A percentile compares a stretch with the other conserved stretches of the same genome.
phyloP scores from a whole-genome alignment of 2,329 filamentous ascomycete species.

The Graphilbum ipis-grandicollis region DNA sequence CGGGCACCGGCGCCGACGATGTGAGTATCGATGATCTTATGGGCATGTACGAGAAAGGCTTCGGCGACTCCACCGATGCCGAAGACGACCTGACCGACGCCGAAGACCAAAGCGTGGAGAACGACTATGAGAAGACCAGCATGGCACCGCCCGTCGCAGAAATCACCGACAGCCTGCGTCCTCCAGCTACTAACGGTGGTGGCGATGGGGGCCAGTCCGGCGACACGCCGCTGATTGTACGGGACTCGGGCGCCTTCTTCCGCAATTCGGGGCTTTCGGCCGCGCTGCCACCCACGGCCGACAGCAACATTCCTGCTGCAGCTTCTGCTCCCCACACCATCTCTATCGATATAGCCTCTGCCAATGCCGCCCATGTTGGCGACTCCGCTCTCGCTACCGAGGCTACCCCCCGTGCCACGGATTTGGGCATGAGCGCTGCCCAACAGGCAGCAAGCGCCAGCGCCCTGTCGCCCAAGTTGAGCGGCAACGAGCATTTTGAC shows the following conservation, averaged over 20 bases:
- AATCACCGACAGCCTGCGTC: too few species aligned
- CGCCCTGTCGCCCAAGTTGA: too few species aligned
- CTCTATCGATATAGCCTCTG: too few species aligned
- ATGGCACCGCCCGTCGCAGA: background rate
- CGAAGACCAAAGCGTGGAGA: slow-evolving; percentile 4
- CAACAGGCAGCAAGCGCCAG: too few species aligned
- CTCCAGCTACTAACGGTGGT: too few species aligned
- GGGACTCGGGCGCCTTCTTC: slow-evolving; percentile 23
- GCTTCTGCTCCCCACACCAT: too few species aligned
- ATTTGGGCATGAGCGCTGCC: too few species aligned
- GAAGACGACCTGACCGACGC: slow-evolving; percentile 13
- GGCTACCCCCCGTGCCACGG: too few species aligned
- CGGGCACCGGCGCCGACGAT: slow-evolving; percentile 29
- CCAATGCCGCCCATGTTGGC: too few species aligned
- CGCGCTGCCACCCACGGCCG: slow-evolving; percentile 14
- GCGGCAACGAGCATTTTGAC: too few species aligned
- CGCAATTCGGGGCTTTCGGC: slow-evolving; percentile 16
- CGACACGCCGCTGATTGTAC: slow-evolving; percentile 15
- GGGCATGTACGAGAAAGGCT: slow-evolving; percentile 50
- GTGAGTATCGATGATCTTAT: slow-evolving; percentile 52
- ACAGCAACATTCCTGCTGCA: too few species aligned
- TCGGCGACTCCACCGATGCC: slow-evolving; percentile 31
- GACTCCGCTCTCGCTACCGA: too few species aligned
- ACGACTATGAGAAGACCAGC: background rate
- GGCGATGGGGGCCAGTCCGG: slow-evolving; percentile 1